Evolutionary conservation across 2,329 filamentous ascomycete genomes (phyloP).

Genomic region (Fonsecaea pedrosoi): DNA sequence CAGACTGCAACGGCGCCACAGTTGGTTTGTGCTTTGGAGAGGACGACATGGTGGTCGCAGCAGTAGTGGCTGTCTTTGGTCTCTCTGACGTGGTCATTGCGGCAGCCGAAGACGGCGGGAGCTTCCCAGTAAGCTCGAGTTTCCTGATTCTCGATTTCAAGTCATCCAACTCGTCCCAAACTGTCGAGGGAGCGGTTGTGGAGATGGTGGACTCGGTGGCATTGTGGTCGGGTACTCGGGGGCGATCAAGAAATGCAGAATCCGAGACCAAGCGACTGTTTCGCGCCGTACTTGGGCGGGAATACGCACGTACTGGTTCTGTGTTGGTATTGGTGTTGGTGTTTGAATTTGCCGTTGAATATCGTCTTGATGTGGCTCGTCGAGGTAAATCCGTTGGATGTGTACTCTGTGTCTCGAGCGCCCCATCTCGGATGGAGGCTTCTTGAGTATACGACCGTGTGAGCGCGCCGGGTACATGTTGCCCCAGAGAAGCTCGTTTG

Average conservation of each 20-base stretch:
- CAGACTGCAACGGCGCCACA: constrained; percentile 52
- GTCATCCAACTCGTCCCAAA: constrained; percentile 98
- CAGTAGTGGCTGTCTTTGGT: constrained; percentile 88
- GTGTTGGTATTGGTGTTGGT: constrained; percentile 26
- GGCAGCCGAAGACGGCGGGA: constrained; percentile 80
- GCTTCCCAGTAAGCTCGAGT: constrained; percentile 85
- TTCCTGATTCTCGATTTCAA: constrained; percentile 91
- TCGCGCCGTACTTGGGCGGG: constrained; percentile 34
- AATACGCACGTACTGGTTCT: constrained; percentile 23
- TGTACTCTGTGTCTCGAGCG: constrained; percentile 25
- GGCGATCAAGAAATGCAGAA: constrained; percentile 44
- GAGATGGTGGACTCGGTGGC: constrained; percentile 84
- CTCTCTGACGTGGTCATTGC: constrained; percentile 80
- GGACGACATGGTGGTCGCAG: constrained; percentile 85
- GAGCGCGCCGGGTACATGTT: constrained; percentile 33
- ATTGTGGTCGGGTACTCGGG: constrained; percentile 45
- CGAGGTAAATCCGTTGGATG: constrained; percentile 22
- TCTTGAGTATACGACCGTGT: constrained; percentile 32
- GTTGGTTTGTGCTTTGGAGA: constrained; percentile 74
- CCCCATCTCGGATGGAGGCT: constrained; percentile 12
- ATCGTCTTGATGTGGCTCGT: constrained; percentile 30
- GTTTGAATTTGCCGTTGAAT: constrained; percentile 37
- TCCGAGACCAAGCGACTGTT: constrained; percentile 42
- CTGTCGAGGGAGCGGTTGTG: constrained; percentile 85
- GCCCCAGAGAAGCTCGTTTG: constrained; percentile 38